Evolutionary conservation across 805 yeast species (phyloP).

Genomic region (Zygotorulaspora florentina): DNA sequence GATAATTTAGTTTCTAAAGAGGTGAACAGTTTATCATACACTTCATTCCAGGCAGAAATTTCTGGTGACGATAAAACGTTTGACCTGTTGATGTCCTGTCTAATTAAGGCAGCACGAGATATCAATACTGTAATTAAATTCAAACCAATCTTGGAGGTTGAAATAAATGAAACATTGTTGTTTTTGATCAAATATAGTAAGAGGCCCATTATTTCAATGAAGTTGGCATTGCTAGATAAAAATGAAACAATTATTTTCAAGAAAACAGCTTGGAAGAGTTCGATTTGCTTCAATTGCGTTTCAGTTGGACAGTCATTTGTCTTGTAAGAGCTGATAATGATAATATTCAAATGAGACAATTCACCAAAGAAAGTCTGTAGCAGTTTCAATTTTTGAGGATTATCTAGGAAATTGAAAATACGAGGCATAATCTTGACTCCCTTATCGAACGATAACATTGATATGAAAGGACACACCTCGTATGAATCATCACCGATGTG

Average conservation of each 20-base stretch:
- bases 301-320: constrained; percentile 56
- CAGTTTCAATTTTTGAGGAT: constrained; percentile 72
- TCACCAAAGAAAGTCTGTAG: constrained; percentile 76
- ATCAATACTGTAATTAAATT: constrained; percentile 84
- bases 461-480: constrained; percentile 74
- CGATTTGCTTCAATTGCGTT: constrained; percentile 55
- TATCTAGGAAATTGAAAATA: constrained; percentile 72
- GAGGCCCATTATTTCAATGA: constrained; percentile 73
- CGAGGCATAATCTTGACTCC: constrained; percentile 88
- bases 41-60: constrained; percentile 60
- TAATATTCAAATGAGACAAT: constrained; percentile 71
- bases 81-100: constrained; percentile 62
- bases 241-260: constrained; percentile 80
- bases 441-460: constrained; percentile 77
- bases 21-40: constrained; percentile 79
- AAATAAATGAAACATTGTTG: constrained; percentile 55
- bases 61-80: constrained; percentile 39
- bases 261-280: constrained; percentile 73
- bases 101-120: constrained; percentile 86
- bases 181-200: constrained; percentile 65
- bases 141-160: constrained; percentile 71
- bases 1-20: constrained; percentile 73
- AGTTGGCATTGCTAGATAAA: constrained; percentile 69
- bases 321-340: constrained; percentile 74
- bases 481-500: constrained; percentile 58